These are phyloP conservation scores for Coix lacrymajobi DNA, from an alignment of 176 grass and related monocot species.

Conservation along the genomic window DNA sequence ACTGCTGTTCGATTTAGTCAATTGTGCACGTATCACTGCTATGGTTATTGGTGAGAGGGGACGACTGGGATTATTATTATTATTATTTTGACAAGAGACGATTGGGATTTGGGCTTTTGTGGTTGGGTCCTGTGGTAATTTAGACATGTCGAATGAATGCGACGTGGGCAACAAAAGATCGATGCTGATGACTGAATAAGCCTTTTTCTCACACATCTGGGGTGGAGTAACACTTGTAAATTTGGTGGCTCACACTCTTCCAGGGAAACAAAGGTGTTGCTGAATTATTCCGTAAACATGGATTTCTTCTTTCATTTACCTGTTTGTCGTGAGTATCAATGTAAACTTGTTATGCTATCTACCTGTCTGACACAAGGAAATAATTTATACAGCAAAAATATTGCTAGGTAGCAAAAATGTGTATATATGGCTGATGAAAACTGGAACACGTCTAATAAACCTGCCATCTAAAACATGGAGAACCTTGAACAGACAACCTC, in stretches of 20 bases:
- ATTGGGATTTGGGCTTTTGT: neutral
- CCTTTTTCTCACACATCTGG: neutral
- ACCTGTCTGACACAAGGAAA: no score
- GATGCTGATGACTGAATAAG: constrained; percentile 14
- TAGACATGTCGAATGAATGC: neutral
- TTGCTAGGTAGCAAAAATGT: no score
- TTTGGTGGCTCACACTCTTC: neutral
- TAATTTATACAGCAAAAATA: no score
- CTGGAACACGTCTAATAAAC: no score
- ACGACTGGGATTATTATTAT: neutral
- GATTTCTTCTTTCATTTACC: no score
- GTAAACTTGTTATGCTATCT: no score
- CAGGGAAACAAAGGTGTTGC: neutral
- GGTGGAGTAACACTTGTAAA: neutral
- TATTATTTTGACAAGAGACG: no score
- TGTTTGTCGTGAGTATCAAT: no score
- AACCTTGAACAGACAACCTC: neutral
- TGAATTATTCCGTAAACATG: neutral
- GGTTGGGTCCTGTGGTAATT: neutral
- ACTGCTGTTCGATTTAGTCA: neutral
- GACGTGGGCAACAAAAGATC: constrained; percentile 3
- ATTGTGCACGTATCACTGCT: neutral
- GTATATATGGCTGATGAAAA: no score
- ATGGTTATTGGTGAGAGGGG: neutral
- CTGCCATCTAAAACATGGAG: neutral